Base-by-base conservation (phyloP, 2,329 filamentous ascomycete genomes). In the Penicillium sp. region DNA sequence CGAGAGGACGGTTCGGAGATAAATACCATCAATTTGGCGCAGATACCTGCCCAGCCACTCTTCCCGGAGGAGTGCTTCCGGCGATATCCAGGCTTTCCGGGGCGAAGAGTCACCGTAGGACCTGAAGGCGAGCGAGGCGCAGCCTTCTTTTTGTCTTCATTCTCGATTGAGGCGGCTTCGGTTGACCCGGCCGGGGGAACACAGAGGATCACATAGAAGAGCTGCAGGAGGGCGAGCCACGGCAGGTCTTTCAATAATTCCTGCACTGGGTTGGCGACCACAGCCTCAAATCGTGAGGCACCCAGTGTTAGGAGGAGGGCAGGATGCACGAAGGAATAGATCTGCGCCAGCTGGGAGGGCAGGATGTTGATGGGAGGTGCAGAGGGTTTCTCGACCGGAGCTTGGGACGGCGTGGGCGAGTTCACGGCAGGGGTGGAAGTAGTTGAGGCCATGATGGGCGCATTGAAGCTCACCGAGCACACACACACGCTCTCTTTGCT, bases 251-350 rank as follows among this genome's bases (percentile, higher is more conserved):
- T 79, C 12, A 81, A 70, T 30, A 96, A 80, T 6, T 86, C 81
- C 13, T 80, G 72, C 2, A 87, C 81, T 0, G 91, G 90, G 58
- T 92, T 83, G 13, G 79, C 76, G 23, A 95, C 88, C 21, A 96
- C 78, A 15, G 80, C 74, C 29, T 75, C 68, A 71, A 95, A 93
- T 32, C 82, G 82, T 56, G 83, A 66, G 39, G 81, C 79, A 66
- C 88, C 86, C 29, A 88, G 72, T 8, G 80, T 80, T 24, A 90
- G 79, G 24, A 95, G 78, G 9, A 91, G 72, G 21, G 81, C 71
- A 0, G 89, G 87, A 60, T 95, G 89, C 17, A 84, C 70, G 64
- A 90, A 80, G 10, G 86, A 83, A 65, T 88, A 81, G 18, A 81
- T 68, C 44, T 73, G 77, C 2, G 83, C 79, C 17, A 75, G 56